phyloP scores from a whole-genome alignment of 768 basidiomycete species.

The Suillus luteus region DNA sequence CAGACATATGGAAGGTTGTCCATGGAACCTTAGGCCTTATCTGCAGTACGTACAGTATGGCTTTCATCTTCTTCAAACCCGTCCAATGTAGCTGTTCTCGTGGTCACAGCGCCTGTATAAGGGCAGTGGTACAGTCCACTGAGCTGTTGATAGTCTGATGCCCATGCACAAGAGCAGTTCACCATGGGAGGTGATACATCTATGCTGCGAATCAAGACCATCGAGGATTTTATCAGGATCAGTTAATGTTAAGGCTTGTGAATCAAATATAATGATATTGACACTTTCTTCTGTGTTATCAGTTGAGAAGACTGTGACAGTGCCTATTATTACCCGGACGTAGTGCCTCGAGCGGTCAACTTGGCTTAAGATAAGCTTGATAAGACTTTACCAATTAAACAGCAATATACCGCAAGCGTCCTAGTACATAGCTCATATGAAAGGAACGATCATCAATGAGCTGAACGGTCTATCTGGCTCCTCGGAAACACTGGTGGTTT shows the following conservation, averaged over 20 bases:
- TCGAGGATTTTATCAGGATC: neutral
- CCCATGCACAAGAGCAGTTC: slow-evolving; percentile 84
- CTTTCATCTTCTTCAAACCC: slow-evolving; percentile 69
- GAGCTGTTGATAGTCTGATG: slow-evolving; percentile 67
- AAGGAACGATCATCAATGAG: neutral
- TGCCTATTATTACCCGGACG: neutral
- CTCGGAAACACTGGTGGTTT: neutral
- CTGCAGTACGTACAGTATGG: slow-evolving; percentile 53
- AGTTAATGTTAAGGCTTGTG: neutral
- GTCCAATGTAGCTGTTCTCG: slow-evolving; percentile 69
- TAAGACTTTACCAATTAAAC: slow-evolving; percentile 1
- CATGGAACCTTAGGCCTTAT: slow-evolving; percentile 1
- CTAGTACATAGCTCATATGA: neutral
- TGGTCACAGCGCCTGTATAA: slow-evolving; percentile 78
- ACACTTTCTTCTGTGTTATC: neutral
- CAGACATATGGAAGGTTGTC: slow-evolving; percentile 6
- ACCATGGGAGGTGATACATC: slow-evolving; percentile 64
- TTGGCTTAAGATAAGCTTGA: slow-evolving; percentile 1
- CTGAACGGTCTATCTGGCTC: neutral
- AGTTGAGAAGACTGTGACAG: neutral
- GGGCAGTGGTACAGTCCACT: slow-evolving; percentile 63
- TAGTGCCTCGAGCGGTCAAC: neutral
- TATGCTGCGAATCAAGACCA: slow-evolving; percentile 52
- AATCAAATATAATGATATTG: neutral
- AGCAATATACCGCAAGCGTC: neutral